Percentiles rank a stretch among this genome's conserved stretches.
Conservation (phyloP, 2,329 filamentous ascomycete species). For the Neonectria faginata region DNA sequence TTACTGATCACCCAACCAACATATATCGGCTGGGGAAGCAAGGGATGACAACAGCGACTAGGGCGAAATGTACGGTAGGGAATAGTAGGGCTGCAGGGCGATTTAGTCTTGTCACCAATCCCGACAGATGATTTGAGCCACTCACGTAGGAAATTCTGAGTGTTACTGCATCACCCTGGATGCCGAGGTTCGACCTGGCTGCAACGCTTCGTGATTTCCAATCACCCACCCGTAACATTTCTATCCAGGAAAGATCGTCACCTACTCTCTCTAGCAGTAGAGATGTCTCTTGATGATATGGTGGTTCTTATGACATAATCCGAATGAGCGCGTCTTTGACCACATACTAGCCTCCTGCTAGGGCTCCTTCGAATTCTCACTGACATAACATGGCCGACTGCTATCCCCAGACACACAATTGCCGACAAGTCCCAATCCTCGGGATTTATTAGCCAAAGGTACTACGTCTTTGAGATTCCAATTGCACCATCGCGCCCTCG, state of each 20-base stretch:
- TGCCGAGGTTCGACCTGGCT: neutral
- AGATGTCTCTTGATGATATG: too few species aligned
- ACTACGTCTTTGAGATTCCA: too few species aligned
- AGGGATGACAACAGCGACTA: neutral
- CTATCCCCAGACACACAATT: neutral
- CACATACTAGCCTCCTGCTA: too few species aligned
- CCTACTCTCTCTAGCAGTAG: too few species aligned
- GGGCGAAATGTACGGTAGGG: neutral
- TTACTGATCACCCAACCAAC: constrained; percentile 23
- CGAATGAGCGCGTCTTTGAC: too few species aligned
- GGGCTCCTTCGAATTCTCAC: neutral
- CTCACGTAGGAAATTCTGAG: neutral
- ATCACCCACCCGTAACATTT: neutral
- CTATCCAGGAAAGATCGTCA: neutral
- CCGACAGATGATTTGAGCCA: neutral
- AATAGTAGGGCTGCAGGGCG: neutral
- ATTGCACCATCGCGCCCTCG: neutral
- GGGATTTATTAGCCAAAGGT: too few species aligned
- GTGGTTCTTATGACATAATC: too few species aligned
- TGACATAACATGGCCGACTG: constrained; percentile 8
- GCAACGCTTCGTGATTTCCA: neutral
- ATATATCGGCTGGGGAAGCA: neutral
- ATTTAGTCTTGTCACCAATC: neutral
- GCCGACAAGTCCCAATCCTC: neutral
- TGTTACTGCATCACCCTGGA: neutral